A percentile compares a stretch with the other conserved stretches of the same genome.
Evolutionary conservation across 129 eudicot genomes (phyloP).

Genomic region (Pseudognaphalium luteoalbum): DNA sequence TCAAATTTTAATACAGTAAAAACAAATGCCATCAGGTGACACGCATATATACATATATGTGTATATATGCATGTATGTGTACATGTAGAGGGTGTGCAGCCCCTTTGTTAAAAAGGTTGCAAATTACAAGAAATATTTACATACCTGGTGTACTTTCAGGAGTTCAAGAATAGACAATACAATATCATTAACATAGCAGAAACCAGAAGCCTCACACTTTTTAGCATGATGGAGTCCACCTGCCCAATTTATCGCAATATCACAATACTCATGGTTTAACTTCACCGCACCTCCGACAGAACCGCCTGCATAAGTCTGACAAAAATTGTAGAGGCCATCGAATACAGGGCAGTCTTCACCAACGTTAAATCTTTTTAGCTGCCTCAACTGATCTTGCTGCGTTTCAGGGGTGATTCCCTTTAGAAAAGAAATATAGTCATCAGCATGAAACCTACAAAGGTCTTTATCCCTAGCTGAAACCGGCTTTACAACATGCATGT

Average conservation of each 20-base stretch:
- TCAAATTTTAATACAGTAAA: background rate
- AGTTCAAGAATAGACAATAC: constrained; percentile 76
- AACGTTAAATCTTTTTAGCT: constrained; percentile 63
- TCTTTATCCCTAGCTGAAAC: constrained; percentile 70
- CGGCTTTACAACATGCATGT: constrained; percentile 72
- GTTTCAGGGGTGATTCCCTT: constrained; percentile 75
- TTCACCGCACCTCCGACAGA: constrained; percentile 80
- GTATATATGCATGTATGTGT: background rate
- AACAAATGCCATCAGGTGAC: background rate
- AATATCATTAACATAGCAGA: constrained; percentile 75
- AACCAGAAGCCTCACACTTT: constrained; percentile 85
- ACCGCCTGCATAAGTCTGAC: constrained; percentile 82
- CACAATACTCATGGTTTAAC: constrained; percentile 58
- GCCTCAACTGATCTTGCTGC: constrained; percentile 71
- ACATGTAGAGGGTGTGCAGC: background rate
- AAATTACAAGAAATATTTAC: constrained; percentile 15
- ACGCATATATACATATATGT: too few relatives aligned
- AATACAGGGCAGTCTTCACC: constrained; percentile 83
- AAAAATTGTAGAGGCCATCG: constrained; percentile 69
- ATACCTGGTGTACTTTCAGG: constrained; percentile 67
- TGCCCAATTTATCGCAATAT: constrained; percentile 79
- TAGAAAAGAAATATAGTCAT: constrained; percentile 66
- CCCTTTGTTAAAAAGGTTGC: background rate
- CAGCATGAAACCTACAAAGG: constrained; percentile 77
- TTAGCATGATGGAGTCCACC: constrained; percentile 88